phyloP scores from a whole-genome alignment of 768 basidiomycete genomes.

The Sarcodon aspratus region DNA sequence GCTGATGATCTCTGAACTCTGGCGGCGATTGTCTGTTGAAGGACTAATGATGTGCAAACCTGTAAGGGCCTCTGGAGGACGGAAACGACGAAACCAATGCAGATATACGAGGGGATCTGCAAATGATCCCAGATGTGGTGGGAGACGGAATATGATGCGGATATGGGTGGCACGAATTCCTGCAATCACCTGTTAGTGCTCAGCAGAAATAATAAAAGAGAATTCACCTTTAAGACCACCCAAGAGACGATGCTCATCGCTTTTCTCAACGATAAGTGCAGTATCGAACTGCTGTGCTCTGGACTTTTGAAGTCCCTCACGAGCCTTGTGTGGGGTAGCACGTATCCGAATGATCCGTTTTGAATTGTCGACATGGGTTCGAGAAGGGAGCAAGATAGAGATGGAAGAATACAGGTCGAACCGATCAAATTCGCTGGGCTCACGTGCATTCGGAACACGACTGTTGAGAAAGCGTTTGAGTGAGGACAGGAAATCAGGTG shows the following conservation, averaged over 20 bases:
- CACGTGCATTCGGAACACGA: too few species aligned
- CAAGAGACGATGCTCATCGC: background rate
- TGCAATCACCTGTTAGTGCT: slow-evolving; percentile 3
- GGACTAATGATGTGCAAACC: slow-evolving; percentile 15
- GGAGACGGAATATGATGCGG: slow-evolving; percentile 14
- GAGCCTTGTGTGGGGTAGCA: slow-evolving; percentile 12
- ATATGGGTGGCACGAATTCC: slow-evolving; percentile 16
- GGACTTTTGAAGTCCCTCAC: slow-evolving; percentile 7
- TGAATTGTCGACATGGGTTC: slow-evolving; percentile 8
- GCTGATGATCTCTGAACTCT: slow-evolving; percentile 12
- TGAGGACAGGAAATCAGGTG: too few species aligned
- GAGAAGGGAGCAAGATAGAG: slow-evolving; percentile 20
- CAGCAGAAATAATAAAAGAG: background rate
- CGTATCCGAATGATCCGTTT: slow-evolving; percentile 11
- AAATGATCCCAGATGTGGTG: background rate
- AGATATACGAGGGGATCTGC: slow-evolving; percentile 17
- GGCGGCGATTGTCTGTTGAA: background rate
- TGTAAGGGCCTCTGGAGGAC: slow-evolving; percentile 11
- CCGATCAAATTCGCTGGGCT: too few species aligned
- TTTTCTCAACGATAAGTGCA: slow-evolving; percentile 13
- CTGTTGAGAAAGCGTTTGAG: slow-evolving; percentile 14
- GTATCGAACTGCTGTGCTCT: slow-evolving; percentile 27
- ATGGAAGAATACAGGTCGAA: too few species aligned
- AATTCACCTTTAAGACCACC: slow-evolving; percentile 10
- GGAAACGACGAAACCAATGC: slow-evolving; percentile 17